Percentiles rank a stretch among this genome's conserved stretches.
These are phyloP conservation scores for Zygosaccharomyces pseudobailii DNA, from an alignment of 1,139 yeast genomes.

Conservation along the genomic window DNA sequence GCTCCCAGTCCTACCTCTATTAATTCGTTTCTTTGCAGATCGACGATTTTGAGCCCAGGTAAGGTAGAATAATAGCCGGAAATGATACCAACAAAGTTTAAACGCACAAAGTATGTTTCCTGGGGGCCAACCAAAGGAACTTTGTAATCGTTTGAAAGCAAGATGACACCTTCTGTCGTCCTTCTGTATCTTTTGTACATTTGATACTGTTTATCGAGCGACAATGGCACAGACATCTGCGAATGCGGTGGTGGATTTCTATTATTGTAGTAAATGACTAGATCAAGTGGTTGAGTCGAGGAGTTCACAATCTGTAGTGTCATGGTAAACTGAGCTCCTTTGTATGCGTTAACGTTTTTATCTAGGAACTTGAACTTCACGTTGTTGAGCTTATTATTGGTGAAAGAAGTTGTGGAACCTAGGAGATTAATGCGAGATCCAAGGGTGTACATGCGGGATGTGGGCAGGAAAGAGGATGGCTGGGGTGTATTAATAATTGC, in stretches of 20 bases:
- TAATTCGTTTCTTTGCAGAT: conserved; percentile 28
- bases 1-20: conserved; percentile 29
- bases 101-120: conserved; percentile 27
- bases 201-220: conserved; percentile 22
- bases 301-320: conserved; percentile 28
- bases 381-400: conserved; percentile 23
- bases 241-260: conserved; percentile 11
- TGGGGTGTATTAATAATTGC: conserved; percentile 15
- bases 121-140: conserved; percentile 28
- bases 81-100: conserved; percentile 29
- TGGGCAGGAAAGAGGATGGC: conserved; percentile 18
- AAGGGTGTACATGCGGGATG: conserved; percentile 21
- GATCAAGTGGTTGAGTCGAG: conserved; percentile 22
- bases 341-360: conserved; percentile 15
- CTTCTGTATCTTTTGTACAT: conserved; percentile 19
- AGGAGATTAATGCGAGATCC: conserved; percentile 12
- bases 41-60: conserved; percentile 31
- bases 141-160: conserved; percentile 33
- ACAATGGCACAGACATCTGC: conserved; percentile 9
- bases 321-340: conserved; percentile 26
- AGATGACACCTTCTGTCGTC: conserved; percentile 29
- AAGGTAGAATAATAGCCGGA: conserved; percentile 31
- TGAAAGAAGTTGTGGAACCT: conserved; percentile 18
- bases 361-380: conserved; percentile 27
- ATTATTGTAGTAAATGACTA: conserved; percentile 29